Base-by-base conservation (phyloP, 768 basidiomycete species). In the Trichaptum fuscoviolaceum region DNA sequence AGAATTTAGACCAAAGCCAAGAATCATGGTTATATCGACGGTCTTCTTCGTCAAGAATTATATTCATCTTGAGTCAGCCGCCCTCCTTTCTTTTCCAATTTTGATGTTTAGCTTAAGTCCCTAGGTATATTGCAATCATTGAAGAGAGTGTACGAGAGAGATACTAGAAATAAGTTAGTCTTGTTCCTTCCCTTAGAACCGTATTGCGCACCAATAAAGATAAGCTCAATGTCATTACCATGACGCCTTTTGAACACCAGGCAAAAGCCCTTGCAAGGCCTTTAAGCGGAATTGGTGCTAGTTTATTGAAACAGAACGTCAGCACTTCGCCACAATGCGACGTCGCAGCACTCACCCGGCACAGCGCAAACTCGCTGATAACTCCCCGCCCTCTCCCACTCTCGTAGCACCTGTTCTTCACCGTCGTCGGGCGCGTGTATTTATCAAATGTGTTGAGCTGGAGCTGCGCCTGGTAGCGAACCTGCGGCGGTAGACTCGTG, bases 401-500 rank as follows among this genome's bases (percentile, higher is more conserved):
- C 76, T 90, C 92, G 23, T 83, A 78, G 71, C 96, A 99, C 27
- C 96, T 83, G 75, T 95, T 95, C 80, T 93, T 95, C 35, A 97
- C 91, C 1, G 87, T 88, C 17, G 88, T 88, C n/a, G 93, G 91
- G 52, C 92, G 87, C 0, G 92, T 90, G 75, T 93, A 89, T 26
- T 86, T 84, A 62, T 85, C 88, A 71, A 97, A 93, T 6, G 89
- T 87, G 77, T 96, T 96, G 63, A 97, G 82, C 73, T 97, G 95
- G 68, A 99, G 79, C 76, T 97, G 95, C 18, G 96, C 96, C 70
- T 95, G 92, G 75, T 95, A 92, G 65, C 96, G 91, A 61, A 98
- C 85, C 74, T 92, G 89, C 1, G 93, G 82, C 18, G 95, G 89
- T n/a, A 98, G 79, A 1, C 89, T 86, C 74, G 92, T 88, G 78